Evolutionary conservation across 2,329 filamentous ascomycete genomes (phyloP), one percentile per base, ranked within the genome.

Genomic region (Claviceps sp.): DNA sequence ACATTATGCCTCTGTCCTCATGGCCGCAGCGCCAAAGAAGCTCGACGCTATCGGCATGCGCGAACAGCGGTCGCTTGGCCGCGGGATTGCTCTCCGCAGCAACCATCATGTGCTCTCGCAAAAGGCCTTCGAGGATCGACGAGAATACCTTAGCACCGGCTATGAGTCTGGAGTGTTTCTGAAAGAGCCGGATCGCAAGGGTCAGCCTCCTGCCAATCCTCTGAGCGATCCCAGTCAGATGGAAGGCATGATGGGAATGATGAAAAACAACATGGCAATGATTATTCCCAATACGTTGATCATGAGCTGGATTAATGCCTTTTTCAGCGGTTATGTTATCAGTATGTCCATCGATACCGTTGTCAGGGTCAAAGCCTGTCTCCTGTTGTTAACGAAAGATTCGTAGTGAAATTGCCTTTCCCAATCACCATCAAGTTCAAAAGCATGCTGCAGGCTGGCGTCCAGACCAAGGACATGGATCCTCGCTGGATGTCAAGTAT

Each of bases 181-280:
- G 47, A 96, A 95, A 66, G 87, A 94, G 57, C 90, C 89, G 1
- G 87, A 93, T 51, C 81, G 76, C 62, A 84, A 86, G 64, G 90
- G 90, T 50, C 87, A 96, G 70, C 85, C 89, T 3, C 85, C 89
- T 20, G 82, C 88, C 40, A 98, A 97, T 70, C 93, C 93, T 4
- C 89, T 98, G 81, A 87, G 85, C 11, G 93, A 98, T 67, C 94
- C 94, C 22, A 85, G 85, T 47, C 88, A 88, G 54, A 98, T 98
- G 93, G 94, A 98, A 65, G 91, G 90, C 60, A 98, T 98, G 93
- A 98, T 98, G 93, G 91, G 93, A 60, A 95, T 95, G 88, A 95
- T 98, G 88, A 98, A 98, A 79, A 90, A 90, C 53, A 95, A 98
- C 66, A 95, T 98, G 86, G 91, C 93, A 58, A 98, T 97, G 93